A percentile compares a stretch with the other conserved stretches of the same genome.
These are phyloP conservation scores for Trichoderma harzianum DNA, from an alignment of 2,329 filamentous ascomycete genomes.

Conservation along the genomic window DNA sequence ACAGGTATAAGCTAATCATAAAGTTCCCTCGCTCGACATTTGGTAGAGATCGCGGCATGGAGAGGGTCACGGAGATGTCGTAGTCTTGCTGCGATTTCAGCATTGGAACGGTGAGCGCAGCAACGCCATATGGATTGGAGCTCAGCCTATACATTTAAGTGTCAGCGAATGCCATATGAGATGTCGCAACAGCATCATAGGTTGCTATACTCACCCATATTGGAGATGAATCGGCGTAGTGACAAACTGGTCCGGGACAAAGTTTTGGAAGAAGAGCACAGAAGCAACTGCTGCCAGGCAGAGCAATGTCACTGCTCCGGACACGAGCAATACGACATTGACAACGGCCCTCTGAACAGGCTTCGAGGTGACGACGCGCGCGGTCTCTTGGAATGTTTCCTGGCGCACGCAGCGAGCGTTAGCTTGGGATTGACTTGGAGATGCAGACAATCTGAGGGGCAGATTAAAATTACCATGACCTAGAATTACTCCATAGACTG, in stretches of 20 bases:
- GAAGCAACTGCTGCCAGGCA: conserved; percentile 48
- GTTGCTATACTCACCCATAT: conserved; percentile 47
- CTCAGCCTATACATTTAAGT: conserved; percentile 37
- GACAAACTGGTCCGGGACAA: conserved; percentile 53
- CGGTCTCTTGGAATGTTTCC: conserved; percentile 37
- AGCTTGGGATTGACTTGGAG: background rate
- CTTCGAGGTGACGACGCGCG: conserved; percentile 46
- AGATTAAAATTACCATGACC: background rate
- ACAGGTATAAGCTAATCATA: conserved; percentile 80
- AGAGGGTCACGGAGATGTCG: conserved; percentile 73
- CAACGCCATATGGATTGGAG: conserved; percentile 51
- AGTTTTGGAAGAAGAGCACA: conserved; percentile 53
- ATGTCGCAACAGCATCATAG: background rate
- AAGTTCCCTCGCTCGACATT: conserved; percentile 86
- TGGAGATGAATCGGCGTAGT: conserved; percentile 54
- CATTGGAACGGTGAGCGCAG: conserved; percentile 44
- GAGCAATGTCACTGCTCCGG: conserved; percentile 43
- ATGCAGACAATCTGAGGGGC: background rate
- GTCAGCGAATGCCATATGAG: background rate
- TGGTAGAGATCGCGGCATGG: conserved; percentile 70
- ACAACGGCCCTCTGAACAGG: conserved; percentile 49
- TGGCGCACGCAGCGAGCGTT: conserved; percentile 18
- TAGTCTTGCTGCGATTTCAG: conserved; percentile 75
- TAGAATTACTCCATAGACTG: conserved; percentile 1
- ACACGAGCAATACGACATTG: conserved; percentile 44